Base-by-base conservation (phyloP, 192 early-diverging fungal species). In the Gaertneriomyces semiglobifer region DNA sequence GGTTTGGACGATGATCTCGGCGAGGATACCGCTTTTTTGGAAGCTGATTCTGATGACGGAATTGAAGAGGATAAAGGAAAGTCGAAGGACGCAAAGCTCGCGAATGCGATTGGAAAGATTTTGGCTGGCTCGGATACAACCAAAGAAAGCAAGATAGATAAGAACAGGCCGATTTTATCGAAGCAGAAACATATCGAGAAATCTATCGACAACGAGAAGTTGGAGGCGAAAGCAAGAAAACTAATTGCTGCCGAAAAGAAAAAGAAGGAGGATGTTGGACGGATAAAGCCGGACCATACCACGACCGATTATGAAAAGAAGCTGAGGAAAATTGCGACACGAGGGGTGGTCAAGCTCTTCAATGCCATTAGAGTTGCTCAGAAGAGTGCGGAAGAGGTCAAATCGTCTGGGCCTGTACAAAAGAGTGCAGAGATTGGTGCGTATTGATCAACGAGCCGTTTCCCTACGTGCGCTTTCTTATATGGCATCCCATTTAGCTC, bases 301-400 rank as follows among this genome's bases (percentile, higher is more conserved):
- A 86, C 83, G 44, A 84, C 88, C 72, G 92, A 93, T 50, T 89
- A 93, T 64, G 95, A 98, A 73, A 91, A 93, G 72, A 86, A 82
- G 75, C 71, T 98, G 68, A 76, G 91, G 60, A 95, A 96, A 81
- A 85, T 93, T 6, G 91, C 93, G 4, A 98, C 95, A 7, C 78
- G 84, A 59, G 95, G 95, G 72, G 91, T 97, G 33, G 92, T 97
- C 57, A 87, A 92, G 73, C 79, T 98, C 51, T 98, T 98, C 71
- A 98, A 98, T 74, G 95, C 93, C 16, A 90, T 98, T 58, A 83
- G 87, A 69, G 88, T 81, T 5, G 90, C 92, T 66, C 95, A 98
- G 69, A 92, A 92, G 60, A 81, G 82, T 14, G 82, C 86, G 7
- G 84, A 92, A 69, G 81, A 84, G 43, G 71, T 82, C 53, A 76